Evolutionary conservation across 345 rosid genomes (phyloP), one percentile per base, ranked within the genome.

Genomic region (Lagerstroemia speciosa): DNA sequence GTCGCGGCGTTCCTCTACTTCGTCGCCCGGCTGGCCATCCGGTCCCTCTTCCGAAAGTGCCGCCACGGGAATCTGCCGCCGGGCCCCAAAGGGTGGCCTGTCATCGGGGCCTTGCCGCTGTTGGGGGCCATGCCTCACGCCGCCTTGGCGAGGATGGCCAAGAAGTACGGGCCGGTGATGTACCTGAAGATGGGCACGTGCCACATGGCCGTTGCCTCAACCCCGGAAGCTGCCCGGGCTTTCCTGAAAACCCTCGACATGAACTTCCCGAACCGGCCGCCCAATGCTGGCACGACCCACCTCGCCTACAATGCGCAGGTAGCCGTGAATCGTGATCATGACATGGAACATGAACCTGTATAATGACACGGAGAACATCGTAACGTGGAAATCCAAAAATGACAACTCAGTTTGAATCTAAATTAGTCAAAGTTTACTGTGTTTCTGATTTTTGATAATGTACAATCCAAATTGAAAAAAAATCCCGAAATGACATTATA

Each of bases 51-150:
- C 1, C n/a, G 3, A 29, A 78, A 64, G 37, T 20, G 26, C 0
- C 62, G 26, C 3, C 11, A 43, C 36, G 50, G 22, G 9, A 73
- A 29, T 5, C 83, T 82, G 3, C 87, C 87, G 1, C 87, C 84
- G 0, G 90, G 89, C 0, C 88, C 88, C 0, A 82, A 58, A 57
- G 90, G 86, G 5, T 84, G 86, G 88, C 93, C 93, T 12, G 0
- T 85, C 19, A 40, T 88, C 0, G 90, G 90, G 0, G 83, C 83
- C 6, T 78, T 88, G 19, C 93, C 89, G 2, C 78, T 82, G 15
- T 62, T 88, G 10, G 89, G 90, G 2, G 22, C 70, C 72, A 79
- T 81, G 86, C 93, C 93, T 3, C 90, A 88, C 65, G 87, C 74
- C 11, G 27, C 73, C 33, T 34, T 88, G 8, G 84, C 88, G 46